Conservation (phyloP, 2,329 filamentous ascomycete genomes). For the Pyrenochaeta sp. region DNA sequence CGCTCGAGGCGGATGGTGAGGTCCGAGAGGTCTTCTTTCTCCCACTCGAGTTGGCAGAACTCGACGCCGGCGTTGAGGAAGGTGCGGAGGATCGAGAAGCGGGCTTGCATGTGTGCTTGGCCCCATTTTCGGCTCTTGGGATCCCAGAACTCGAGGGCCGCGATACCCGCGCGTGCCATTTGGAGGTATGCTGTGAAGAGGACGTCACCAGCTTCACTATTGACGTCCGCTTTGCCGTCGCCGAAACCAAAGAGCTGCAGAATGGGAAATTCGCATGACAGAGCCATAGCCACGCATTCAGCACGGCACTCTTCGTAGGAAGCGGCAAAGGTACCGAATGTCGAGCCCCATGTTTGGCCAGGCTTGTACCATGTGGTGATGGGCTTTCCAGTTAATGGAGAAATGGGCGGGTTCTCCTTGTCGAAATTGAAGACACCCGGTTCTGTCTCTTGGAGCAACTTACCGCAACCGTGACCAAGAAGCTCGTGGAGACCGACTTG, state of each 20-base stretch:
- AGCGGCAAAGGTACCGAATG: conserved; percentile 86
- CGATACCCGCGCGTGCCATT: conserved; percentile 93
- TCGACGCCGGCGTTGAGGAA: conserved; percentile 86
- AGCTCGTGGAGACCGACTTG: conserved; percentile 96
- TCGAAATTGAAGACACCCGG: conserved; percentile 90
- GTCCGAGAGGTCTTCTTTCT: conserved; percentile 77
- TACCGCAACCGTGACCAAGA: conserved; percentile 87
- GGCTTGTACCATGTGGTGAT: conserved; percentile 91
- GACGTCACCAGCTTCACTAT: conserved; percentile 81
- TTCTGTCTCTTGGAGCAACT: conserved; percentile 87
- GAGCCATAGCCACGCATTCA: conserved; percentile 90
- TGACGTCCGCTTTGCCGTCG: conserved; percentile 74
- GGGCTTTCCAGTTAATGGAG: conserved; percentile 78
- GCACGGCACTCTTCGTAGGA: conserved; percentile 95
- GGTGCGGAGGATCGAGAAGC: conserved; percentile 84
- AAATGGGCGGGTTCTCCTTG: conserved; percentile 78
- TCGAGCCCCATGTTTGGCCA: conserved; percentile 91
- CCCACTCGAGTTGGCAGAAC: conserved; percentile 83
- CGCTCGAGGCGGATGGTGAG: conserved; percentile 84
- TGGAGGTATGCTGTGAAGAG: conserved; percentile 87
- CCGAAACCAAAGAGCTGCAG: conserved; percentile 93
- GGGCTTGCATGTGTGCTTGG: conserved; percentile 84
- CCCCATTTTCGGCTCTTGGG: conserved; percentile 91
- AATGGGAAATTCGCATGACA: conserved; percentile 87
- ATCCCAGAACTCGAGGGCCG: conserved; percentile 93